Base-by-base conservation (phyloP, 768 basidiomycete genomes). In the Chalciporus chontae region DNA sequence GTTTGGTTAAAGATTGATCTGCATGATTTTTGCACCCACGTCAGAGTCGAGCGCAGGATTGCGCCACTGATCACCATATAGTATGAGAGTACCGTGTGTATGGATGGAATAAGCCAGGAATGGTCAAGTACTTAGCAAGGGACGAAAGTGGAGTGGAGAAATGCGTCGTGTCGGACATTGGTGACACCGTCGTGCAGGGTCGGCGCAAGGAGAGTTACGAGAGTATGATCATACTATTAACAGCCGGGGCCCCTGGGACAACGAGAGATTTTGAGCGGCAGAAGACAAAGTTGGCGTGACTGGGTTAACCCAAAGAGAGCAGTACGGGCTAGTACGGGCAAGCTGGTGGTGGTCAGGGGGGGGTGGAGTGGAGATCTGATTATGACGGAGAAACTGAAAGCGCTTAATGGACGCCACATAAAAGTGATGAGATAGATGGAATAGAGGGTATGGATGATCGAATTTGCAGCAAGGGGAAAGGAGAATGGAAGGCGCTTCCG, bases 401-500 rank as follows among this genome's bases (percentile, higher is more conserved):
- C 34, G 40, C 40, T 41, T 32, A 29, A 40, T 31, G 3, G 18
- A 32, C 29, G 38, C 50, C 47, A 48, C 47, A 50, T 31, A n/a
- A 42, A 34, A 23, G 31, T 11, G 18, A 23, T 34, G n/a, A 10
- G 19, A 5, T n/a, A 34, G 19, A 41, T n/a, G n/a, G n/a, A n/a
- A n/a, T n/a, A n/a, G n/a, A n/a, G n/a, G n/a, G n/a, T n/a, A n/a
- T n/a, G n/a, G n/a, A n/a, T n/a, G n/a, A n/a, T n/a, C n/a, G n/a
- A n/a, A n/a, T n/a, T n/a, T n/a, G n/a, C n/a, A n/a, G n/a, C n/a
- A n/a, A n/a, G n/a, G 26, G 8, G 32, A 32, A 15, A 36, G 34
- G 27, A 11, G 13, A 47, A 47, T 50, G 45, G 48, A 51, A 45
- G 47, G 36, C 57, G 58, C 58, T 61, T 32, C 58, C 58, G 58